phyloP scores from a whole-genome alignment of 805 yeast species.

The Lachancea waltii region DNA sequence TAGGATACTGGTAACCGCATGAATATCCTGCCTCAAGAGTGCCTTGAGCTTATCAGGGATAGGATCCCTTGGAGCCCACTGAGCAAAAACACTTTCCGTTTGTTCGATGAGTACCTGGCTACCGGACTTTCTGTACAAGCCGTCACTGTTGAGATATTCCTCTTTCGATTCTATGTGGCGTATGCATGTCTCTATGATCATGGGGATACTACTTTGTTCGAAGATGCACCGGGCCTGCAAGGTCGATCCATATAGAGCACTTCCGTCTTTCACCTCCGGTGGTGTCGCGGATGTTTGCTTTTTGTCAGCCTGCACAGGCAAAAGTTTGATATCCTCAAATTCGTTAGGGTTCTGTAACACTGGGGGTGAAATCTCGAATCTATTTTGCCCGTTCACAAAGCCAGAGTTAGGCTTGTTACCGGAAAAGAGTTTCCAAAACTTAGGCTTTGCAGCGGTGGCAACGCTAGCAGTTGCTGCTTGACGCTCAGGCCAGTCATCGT shows the following conservation, averaged over 20 bases:
- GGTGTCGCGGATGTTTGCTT: slow-evolving; percentile 16
- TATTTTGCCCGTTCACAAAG: slow-evolving; percentile 6
- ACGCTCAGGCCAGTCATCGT: slow-evolving; percentile 6
- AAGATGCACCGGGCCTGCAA: slow-evolving; percentile 54
- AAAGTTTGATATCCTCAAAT: slow-evolving; percentile 33
- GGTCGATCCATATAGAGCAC: slow-evolving; percentile 34
- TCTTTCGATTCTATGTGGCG: slow-evolving; percentile 75
- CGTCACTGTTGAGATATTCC: slow-evolving; percentile 55
- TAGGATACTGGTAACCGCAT: slow-evolving; percentile 79
- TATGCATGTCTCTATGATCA: slow-evolving; percentile 64
- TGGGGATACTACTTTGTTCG: slow-evolving; percentile 63
- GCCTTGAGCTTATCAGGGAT: slow-evolving; percentile 13
- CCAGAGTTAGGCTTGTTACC: slow-evolving; percentile 6
- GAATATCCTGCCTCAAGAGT: slow-evolving; percentile 56
- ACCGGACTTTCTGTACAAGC: slow-evolving; percentile 87
- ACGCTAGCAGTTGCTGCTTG: slow-evolving; percentile 22
- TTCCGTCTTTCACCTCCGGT: slow-evolving; percentile 23
- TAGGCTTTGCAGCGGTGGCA: slow-evolving; percentile 24
- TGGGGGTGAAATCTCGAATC: slow-evolving; percentile 33
- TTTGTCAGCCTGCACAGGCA: slow-evolving; percentile 19
- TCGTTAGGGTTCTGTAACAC: slow-evolving; percentile 34
- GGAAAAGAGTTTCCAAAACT: slow-evolving; percentile 32
- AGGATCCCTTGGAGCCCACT: slow-evolving; percentile 27
- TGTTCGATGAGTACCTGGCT: slow-evolving; percentile 46
- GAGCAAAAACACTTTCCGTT: slow-evolving; percentile 26